phyloP scores from a whole-genome alignment of 169 alveolate species.

The Plasmodium relictum region DNA sequence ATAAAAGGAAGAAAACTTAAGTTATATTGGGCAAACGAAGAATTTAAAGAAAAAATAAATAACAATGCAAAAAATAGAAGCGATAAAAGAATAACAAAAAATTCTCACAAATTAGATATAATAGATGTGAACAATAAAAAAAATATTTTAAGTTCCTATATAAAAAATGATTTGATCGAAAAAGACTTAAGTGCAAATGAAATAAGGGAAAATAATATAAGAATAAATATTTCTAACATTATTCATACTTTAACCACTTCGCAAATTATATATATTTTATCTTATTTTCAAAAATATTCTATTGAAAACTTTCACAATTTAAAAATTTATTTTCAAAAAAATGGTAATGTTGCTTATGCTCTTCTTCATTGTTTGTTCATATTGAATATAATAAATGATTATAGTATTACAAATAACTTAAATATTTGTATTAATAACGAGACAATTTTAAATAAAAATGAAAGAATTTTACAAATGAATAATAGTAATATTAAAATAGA shows the following conservation, averaged over 20 bases:
- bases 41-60: slow-evolving; percentile 63
- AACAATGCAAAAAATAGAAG: neutral
- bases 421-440: slow-evolving; percentile 21
- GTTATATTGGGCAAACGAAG: slow-evolving; percentile 82
- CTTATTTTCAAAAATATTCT: slow-evolving; percentile 78
- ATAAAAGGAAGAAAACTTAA: slow-evolving; percentile 79
- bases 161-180: neutral
- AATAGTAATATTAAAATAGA: slow-evolving; percentile 32
- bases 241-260: slow-evolving; percentile 75
- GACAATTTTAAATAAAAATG: slow-evolving; percentile 24
- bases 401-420: neutral
- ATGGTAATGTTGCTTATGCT: slow-evolving; percentile 78
- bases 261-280: slow-evolving; percentile 78
- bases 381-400: slow-evolving; percentile 77
- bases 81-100: neutral
- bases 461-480: slow-evolving; percentile 26
- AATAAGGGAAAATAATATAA: slow-evolving; percentile 12
- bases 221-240: slow-evolving; percentile 27
- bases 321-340: slow-evolving; percentile 64
- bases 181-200: neutral
- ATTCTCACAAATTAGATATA: neutral
- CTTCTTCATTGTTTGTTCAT: slow-evolving; percentile 79
- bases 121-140: neutral
- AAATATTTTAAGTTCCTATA: neutral
- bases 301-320: slow-evolving; percentile 59